Percentiles rank a stretch among this genome's conserved stretches.
These are phyloP conservation scores for Papiliotrema nemorosa DNA, from an alignment of 1,284 basidiomycete species.

Conservation along the genomic window DNA sequence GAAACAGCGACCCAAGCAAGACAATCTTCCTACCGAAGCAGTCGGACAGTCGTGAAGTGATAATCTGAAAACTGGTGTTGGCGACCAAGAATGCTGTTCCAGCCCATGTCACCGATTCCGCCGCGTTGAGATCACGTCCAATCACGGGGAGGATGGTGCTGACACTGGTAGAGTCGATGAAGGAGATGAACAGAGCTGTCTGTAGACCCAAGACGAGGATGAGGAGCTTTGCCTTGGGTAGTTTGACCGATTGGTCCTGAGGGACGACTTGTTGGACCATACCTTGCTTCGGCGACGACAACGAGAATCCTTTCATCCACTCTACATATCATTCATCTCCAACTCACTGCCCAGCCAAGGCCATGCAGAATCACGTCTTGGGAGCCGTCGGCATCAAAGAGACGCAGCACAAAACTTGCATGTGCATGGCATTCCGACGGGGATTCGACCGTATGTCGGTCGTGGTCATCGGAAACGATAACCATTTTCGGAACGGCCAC, in stretches of 20 bases:
- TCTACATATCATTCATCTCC: too few relatives aligned
- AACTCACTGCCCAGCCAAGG: too few relatives aligned
- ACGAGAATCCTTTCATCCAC: too few relatives aligned
- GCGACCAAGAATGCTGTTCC: slow-evolving; percentile 35
- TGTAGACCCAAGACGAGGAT: slow-evolving; percentile 20
- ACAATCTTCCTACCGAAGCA: slow-evolving; percentile 30
- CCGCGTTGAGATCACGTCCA: slow-evolving; percentile 24
- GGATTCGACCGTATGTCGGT: too few relatives aligned
- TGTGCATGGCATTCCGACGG: too few relatives aligned
- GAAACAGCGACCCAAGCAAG: slow-evolving; percentile 14
- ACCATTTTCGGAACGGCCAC: too few relatives aligned
- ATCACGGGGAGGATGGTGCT: slow-evolving; percentile 29
- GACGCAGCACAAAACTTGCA: too few relatives aligned
- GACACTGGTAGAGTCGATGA: slow-evolving; percentile 33
- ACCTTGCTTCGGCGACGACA: too few relatives aligned
- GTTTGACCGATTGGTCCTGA: slow-evolving; percentile 13
- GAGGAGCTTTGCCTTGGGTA: slow-evolving; percentile 15
- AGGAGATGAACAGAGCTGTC: slow-evolving; percentile 26
- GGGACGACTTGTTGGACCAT: slow-evolving; percentile 2
- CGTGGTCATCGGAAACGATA: too few relatives aligned
- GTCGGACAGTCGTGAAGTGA: slow-evolving; percentile 27
- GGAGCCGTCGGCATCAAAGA: too few relatives aligned
- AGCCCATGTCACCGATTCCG: slow-evolving; percentile 31
- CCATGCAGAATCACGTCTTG: too few relatives aligned
- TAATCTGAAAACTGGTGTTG: slow-evolving; percentile 30